Percentiles rank a stretch among this genome's conserved stretches.
Evolutionary conservation across 208 protist species (phyloP).

Genomic region (Wallacemonas sp.): DNA sequence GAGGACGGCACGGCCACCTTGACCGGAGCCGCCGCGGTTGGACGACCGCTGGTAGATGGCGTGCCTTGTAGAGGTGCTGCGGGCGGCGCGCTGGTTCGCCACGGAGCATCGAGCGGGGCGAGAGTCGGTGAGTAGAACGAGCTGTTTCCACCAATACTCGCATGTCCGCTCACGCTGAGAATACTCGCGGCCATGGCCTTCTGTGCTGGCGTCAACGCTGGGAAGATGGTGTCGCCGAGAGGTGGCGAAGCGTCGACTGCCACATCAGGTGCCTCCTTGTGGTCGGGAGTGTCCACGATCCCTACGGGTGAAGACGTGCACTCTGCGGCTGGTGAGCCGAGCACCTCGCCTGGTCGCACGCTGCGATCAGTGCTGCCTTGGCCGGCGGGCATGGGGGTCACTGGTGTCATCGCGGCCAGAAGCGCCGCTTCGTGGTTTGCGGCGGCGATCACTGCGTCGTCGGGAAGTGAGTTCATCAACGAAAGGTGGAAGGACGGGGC

Average conservation of each 20-base stretch:
- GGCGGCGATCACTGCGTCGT: not conserved
- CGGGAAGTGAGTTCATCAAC: not conserved
- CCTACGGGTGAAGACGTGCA: too few species aligned
- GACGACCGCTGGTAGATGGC: too few species aligned
- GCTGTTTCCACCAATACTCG: not conserved
- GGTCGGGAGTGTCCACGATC: too few species aligned
- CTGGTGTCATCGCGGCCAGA: not conserved
- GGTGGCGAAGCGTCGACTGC: too few species aligned
- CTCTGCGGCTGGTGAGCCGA: not conserved
- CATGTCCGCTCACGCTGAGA: not conserved
- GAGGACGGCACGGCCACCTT: too few species aligned
- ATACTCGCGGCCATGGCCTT: not conserved
- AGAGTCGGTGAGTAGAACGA: slow-evolving; percentile 8
- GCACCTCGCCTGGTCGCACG: too few species aligned
- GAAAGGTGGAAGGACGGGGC: not conserved
- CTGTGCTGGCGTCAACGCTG: not conserved
- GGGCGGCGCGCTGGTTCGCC: not conserved
- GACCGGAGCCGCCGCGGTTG: too few species aligned
- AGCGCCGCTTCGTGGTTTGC: slow-evolving; percentile 3
- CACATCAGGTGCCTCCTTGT: too few species aligned
- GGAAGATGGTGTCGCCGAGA: not conserved
- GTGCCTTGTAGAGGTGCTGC: too few species aligned
- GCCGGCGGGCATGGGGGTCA: too few species aligned
- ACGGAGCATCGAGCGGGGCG: not conserved
- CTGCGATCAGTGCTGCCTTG: too few species aligned